Percentiles rank a stretch among this genome's conserved stretches.
phyloP scores from a whole-genome alignment of 2,329 filamentous ascomycete genomes.

The Aspergillus pseudotamarii region DNA sequence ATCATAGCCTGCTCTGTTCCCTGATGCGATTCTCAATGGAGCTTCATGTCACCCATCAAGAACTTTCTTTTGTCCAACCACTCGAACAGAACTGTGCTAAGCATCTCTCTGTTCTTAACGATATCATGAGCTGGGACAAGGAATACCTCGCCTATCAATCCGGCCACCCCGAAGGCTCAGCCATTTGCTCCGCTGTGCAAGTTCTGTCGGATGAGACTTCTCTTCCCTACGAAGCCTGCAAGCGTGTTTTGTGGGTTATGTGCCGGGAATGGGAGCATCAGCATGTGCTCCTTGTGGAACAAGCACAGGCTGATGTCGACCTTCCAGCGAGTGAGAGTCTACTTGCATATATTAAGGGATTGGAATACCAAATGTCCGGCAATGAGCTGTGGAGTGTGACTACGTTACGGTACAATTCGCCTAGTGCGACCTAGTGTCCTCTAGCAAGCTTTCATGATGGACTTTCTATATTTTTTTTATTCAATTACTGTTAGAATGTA shows the following conservation, averaged over 20 bases:
- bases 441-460: too few relatives aligned
- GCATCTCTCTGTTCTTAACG: conserved; percentile 3
- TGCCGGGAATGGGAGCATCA: neutral
- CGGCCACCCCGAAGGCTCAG: neutral
- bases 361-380: conserved; percentile 40
- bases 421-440: too few relatives aligned
- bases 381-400: conserved; percentile 38
- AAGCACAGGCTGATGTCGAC: neutral
- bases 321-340: neutral
- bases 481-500: too few relatives aligned
- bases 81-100: neutral
- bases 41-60: neutral
- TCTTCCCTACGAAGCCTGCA: neutral
- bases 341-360: conserved; percentile 31
- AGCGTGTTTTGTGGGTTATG: neutral
- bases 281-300: neutral
- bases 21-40: too few relatives aligned
- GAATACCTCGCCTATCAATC: neutral
- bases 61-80: neutral
- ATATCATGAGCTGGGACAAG: conserved; percentile 3
- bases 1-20: too few relatives aligned
- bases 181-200: neutral
- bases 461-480: too few relatives aligned
- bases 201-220: neutral
- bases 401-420: conserved; percentile 23